These are phyloP conservation scores for Pichia nanzhaoensis DNA, from an alignment of 805 yeast genomes.

Conservation along the genomic window DNA sequence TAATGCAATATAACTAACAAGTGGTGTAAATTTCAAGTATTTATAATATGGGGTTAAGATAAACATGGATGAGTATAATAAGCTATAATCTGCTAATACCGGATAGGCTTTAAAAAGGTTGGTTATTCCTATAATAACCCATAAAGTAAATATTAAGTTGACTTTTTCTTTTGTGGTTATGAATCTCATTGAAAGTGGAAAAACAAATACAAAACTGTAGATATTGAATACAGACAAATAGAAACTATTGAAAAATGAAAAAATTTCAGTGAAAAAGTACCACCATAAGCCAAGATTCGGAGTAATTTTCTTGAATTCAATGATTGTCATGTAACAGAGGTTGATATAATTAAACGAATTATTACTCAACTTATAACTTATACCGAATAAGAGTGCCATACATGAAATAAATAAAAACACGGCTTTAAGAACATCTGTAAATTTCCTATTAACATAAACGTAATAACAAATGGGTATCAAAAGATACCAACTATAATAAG, in stretches of 20 bases:
- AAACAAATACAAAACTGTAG: conserved; percentile 54
- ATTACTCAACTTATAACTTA: conserved; percentile 36
- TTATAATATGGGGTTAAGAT: conserved; percentile 24
- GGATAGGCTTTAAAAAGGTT: conserved; percentile 80
- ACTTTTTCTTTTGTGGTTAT: conserved; percentile 6
- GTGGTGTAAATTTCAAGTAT: conserved; percentile 25
- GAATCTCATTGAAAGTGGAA: conserved; percentile 73
- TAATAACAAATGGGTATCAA: conserved; percentile 47
- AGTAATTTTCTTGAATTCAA: conserved; percentile 60
- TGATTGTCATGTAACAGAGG: conserved; percentile 49
- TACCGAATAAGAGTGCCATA: conserved; percentile 25
- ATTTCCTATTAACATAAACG: conserved; percentile 10
- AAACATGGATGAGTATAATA: conserved; percentile 27
- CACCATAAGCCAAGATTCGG: conserved; percentile 98
- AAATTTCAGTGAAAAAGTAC: conserved; percentile 95
- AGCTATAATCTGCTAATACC: conserved; percentile 66
- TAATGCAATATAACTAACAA: conserved; percentile 24
- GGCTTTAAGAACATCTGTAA: conserved; percentile 19
- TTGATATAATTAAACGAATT: conserved; percentile 40
- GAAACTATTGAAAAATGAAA: conserved; percentile 79
- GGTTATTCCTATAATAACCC: conserved; percentile 37
- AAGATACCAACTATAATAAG: conserved; percentile 56
- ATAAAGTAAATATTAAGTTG: conserved; percentile 29
- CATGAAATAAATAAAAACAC: conserved; percentile 25
- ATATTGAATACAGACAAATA: conserved; percentile 80